phyloP scores from a whole-genome alignment of 2,329 filamentous ascomycete genomes.

The Ophiostoma novo-ulmi region DNA sequence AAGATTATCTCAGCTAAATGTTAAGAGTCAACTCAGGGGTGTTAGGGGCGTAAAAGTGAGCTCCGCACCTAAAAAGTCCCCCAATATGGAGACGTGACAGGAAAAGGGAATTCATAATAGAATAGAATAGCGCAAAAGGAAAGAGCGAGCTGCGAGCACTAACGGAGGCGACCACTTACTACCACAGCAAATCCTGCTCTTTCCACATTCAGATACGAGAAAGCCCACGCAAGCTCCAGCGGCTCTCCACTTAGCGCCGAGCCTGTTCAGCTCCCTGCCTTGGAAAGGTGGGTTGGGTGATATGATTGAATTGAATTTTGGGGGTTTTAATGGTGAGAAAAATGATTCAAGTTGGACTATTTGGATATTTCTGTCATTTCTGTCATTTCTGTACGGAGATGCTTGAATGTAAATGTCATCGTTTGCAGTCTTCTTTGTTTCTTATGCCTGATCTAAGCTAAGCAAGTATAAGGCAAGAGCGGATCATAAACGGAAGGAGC shows the following conservation, averaged over 20 bases:
- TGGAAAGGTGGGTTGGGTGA: neutral
- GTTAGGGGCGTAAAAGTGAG: no score
- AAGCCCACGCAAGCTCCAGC: slow-evolving; percentile 2
- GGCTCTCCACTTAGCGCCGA: slow-evolving; percentile 20
- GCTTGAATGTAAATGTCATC: neutral
- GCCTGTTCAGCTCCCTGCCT: neutral
- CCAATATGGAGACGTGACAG: no score
- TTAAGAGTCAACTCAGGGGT: no score
- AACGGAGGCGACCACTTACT: no score
- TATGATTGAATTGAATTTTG: neutral
- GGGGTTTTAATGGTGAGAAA: neutral
- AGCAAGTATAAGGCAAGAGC: neutral
- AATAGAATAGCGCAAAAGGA: neutral
- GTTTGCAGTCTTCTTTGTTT: neutral
- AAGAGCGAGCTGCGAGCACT: neutral
- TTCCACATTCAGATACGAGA: slow-evolving; percentile 14
- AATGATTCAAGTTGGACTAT: neutral
- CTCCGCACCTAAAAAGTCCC: no score
- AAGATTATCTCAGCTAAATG: no score
- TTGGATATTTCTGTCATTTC: no score
- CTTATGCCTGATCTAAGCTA: neutral
- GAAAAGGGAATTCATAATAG: no score
- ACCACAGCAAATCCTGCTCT: neutral
- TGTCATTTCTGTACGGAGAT: neutral
- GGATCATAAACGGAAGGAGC: neutral